Base-by-base conservation (phyloP, 1,284 basidiomycete genomes). In the Microbotryum scabiosae region DNA sequence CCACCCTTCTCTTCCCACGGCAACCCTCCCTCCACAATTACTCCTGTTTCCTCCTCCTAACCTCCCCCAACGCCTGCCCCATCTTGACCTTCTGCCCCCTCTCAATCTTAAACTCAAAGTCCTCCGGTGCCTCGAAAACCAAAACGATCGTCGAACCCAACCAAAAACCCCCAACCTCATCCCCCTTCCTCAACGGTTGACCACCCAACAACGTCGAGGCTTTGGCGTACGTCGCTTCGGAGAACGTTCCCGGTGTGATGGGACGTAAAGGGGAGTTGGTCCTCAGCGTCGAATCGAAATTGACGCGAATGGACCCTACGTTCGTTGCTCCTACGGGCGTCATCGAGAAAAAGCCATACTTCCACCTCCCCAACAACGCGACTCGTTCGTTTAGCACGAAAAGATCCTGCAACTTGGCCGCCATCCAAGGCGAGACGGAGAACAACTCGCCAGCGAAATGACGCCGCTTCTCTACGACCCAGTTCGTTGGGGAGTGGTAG, bases 381-480 rank as follows among this genome's bases (percentile, higher is more conserved):
- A 98, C 94, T 21, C 94, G 86, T 77, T 99, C 94, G 75, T 99
- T 98, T 21, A 99, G 81, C 12, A 98, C 91, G 69, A 99, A 98
- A 28, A 98, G 77, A 74, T 97, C 92, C 72, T 88, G 85, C 20
- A 97, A 80, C 9, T 93, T 85, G 71, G 87, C 86, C 8, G 90
- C 93, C 79, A 99, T 89, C 79, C 88, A 98, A 0, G 96, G 96
- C 1, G 90, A 93, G 23, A 98, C 96, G 25, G 88, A 91, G 78
- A 97, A 98, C 14, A 99, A 80, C 73, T 98, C 94, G 56, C 88
- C 87, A 46, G 90, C 85, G 74, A 99, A 98, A 75, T 99, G 94
- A 32, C 94, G 79, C 59, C 94, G 79, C 70, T 89, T 87, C 79
- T 99, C 93, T 25, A 97, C 96, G 8, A 98, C 91, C 96, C 94